phyloP scores from a whole-genome alignment of 2,329 filamentous ascomycete species.

The Pestalotiopsis fici region DNA sequence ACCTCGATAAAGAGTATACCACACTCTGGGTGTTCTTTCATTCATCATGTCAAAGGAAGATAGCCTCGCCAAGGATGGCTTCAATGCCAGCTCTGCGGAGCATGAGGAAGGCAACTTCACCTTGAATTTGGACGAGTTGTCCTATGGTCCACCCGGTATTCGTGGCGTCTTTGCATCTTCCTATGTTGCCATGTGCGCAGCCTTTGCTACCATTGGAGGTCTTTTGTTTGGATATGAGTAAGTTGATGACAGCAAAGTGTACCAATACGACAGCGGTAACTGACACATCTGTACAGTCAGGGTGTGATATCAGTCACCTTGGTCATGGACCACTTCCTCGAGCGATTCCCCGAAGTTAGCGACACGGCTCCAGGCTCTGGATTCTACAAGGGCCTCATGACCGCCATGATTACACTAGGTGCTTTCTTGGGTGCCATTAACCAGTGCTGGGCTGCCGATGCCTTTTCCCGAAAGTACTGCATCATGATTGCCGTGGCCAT shows the following conservation, averaged over 20 bases:
- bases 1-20: background rate
- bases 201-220: conserved; percentile 12
- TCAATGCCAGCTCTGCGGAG: conserved; percentile 1
- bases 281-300: conserved; percentile 27
- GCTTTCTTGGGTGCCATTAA: conserved; percentile 52
- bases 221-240: conserved; percentile 12
- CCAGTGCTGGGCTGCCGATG: conserved; percentile 54
- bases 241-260: background rate
- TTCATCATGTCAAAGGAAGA: background rate
- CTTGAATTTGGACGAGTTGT: conserved; percentile 10
- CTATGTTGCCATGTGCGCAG: conserved; percentile 11
- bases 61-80: background rate
- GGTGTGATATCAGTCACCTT: conserved; percentile 55
- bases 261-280: background rate
- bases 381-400: conserved; percentile 28
- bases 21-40: background rate
- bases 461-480: conserved; percentile 51
- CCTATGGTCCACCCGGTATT: conserved; percentile 9
- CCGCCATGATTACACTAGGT: conserved; percentile 52
- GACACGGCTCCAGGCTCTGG: conserved; percentile 45
- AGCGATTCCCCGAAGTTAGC: conserved; percentile 49
- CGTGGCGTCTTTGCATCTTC: conserved; percentile 11
- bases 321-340: conserved; percentile 51
- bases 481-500: conserved; percentile 48
- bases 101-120: conserved; percentile 4